Percentiles rank a stretch among this genome's conserved stretches.
Evolutionary conservation across 2,329 filamentous ascomycete species (phyloP).

Genomic region (Pseudogymnoascus sp.): DNA sequence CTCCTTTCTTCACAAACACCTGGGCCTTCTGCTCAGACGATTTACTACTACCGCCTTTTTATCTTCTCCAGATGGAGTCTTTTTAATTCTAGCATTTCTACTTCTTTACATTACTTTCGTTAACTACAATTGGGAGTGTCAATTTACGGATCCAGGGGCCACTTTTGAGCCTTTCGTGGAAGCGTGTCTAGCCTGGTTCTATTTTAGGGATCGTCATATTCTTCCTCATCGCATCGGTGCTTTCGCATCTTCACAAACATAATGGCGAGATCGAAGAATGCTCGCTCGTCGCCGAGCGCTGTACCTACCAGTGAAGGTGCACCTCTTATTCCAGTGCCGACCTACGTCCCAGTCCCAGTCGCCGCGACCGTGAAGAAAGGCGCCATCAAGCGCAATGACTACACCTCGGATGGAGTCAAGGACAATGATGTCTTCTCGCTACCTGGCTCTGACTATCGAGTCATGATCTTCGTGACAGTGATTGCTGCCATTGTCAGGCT

Average conservation of each 20-base stretch:
- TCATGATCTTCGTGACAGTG: conserved; percentile 65
- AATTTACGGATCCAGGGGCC: background rate
- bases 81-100: background rate
- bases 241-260: background rate
- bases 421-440: conserved; percentile 92
- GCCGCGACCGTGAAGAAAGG: conserved; percentile 4
- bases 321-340: background rate
- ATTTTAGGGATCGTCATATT: background rate
- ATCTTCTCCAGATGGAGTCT: conserved; percentile 4
- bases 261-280: conserved; percentile 8
- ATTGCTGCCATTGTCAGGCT: conserved; percentile 74
- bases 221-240: background rate
- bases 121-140: conserved; percentile 3
- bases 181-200: conserved; percentile 5
- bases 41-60: background rate
- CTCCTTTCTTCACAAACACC: conserved; percentile 5
- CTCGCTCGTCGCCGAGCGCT: conserved; percentile 7
- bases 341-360: background rate
- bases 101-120: conserved; percentile 8
- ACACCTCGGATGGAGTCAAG: conserved; percentile 70
- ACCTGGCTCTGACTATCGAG: conserved; percentile 73
- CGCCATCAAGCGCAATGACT: conserved; percentile 40
- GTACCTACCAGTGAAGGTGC: background rate
- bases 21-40: conserved; percentile 4
- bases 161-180: background rate